Base-by-base conservation (phyloP, 2,329 filamentous ascomycete species). In the Emmonsiellopsis sp. region DNA sequence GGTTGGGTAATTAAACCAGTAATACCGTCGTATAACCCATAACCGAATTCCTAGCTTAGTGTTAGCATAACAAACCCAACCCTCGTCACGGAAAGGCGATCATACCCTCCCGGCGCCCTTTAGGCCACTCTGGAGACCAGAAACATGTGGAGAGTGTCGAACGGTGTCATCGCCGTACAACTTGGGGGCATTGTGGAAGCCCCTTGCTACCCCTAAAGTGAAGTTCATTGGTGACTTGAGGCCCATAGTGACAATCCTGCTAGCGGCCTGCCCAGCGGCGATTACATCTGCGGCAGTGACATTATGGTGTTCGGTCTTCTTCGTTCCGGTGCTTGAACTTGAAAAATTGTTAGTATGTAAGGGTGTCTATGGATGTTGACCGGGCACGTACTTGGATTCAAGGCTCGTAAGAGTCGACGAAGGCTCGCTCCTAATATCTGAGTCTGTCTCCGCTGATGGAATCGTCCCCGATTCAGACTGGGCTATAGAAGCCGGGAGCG, bases 121-220 rank as follows among this genome's bases (percentile, higher is more conserved):
- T 30, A 95, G 70, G 0, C 91, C 91, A 57, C 84, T 88, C 51
- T 82, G 78, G 49, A 95, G 73, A 50, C 84, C 86, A 0, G 87
- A 90, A 4, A 95, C 87, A 61, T 88, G 89, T 54, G 89, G 86
- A 1, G 80, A 74, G n/a, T 86, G 85, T 7, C 88, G 79, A 0
- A 95, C 83, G 1, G 84, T 91, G 1, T 88, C 83, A 62, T 95
- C 90, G 42, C 90, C 87, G 65, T 95, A 95, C 1, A 95, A 74
- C 60, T 82, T 85, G 0, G 91, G 90, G 5, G 87, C 85, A 62
- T 95, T 95, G 65, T 92, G 86, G 66, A 95, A 94, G 0, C 91
- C 91, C 67, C 86, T 87, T 0, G 90, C 86, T 38, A 95, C 71
- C 0, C 87, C 87, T 42, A 95, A 72, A 41, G 87, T 88, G 58